Conservation (phyloP, 2,329 filamentous ascomycete species). For the Onygenales sp. region DNA sequence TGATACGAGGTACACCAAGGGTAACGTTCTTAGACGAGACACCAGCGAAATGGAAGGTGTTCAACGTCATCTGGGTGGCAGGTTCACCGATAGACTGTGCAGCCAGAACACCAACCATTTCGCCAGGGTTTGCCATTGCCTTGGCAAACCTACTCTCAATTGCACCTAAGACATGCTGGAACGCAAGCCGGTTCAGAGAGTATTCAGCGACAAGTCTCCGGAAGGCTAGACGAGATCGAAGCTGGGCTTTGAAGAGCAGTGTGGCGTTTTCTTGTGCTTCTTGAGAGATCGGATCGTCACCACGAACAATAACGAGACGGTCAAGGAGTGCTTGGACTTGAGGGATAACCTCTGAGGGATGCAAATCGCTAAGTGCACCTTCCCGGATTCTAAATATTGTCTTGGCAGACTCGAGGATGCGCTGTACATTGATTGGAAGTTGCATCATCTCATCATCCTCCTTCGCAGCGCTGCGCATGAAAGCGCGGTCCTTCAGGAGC, state of each 20-base stretch:
- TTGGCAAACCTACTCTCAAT: slow-evolving; percentile 81
- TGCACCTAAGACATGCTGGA: slow-evolving; percentile 85
- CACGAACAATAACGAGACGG: slow-evolving; percentile 75
- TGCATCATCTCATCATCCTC: slow-evolving; percentile 81
- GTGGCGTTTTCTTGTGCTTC: slow-evolving; percentile 88
- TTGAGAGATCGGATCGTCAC: slow-evolving; percentile 66
- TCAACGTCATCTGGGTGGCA: slow-evolving; percentile 97
- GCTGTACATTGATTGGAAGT: slow-evolving; percentile 80
- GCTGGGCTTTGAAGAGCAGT: slow-evolving; percentile 80
- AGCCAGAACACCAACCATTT: slow-evolving; percentile 97
- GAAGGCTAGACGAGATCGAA: slow-evolving; percentile 84
- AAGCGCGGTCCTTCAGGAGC: slow-evolving; percentile 62
- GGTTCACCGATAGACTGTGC: slow-evolving; percentile 98
- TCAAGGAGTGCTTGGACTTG: slow-evolving; percentile 66
- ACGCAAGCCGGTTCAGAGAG: slow-evolving; percentile 79
- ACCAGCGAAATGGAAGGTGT: slow-evolving; percentile 99
- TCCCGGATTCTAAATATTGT: slow-evolving; percentile 86
- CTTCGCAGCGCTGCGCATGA: slow-evolving; percentile 62
- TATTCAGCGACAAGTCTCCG: slow-evolving; percentile 83
- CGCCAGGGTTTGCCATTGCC: slow-evolving; percentile 79
- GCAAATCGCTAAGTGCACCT: slow-evolving; percentile 75
- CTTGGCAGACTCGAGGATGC: slow-evolving; percentile 84
- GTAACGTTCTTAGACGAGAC: slow-evolving; percentile 99
- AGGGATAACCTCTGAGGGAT: slow-evolving; percentile 78
- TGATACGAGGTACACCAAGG: slow-evolving; percentile 94